A percentile compares a stretch with the other conserved stretches of the same genome.
Evolutionary conservation across 257 asterid genomes (phyloP).

Genomic region (Thymus mandschuricus): DNA sequence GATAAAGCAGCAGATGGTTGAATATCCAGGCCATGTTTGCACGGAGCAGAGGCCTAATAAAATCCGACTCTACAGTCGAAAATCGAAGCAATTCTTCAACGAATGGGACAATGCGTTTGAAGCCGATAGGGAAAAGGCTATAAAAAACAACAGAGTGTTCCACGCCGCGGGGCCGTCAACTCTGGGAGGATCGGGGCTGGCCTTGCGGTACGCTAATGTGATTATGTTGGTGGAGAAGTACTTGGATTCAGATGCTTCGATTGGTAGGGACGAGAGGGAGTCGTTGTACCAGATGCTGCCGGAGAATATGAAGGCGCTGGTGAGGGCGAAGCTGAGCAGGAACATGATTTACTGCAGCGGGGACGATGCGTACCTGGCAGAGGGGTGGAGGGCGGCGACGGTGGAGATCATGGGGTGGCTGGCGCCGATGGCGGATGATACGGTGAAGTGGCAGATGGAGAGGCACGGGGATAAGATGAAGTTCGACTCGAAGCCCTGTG

Average conservation of each 20-base stretch:
- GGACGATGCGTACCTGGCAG: conserved; percentile 55
- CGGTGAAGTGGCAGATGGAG: conserved; percentile 73
- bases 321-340: conserved; percentile 67
- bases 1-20: conserved; percentile 37
- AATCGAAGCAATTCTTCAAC: conserved; percentile 30
- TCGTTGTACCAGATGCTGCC: conserved; percentile 73
- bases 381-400: conserved; percentile 81
- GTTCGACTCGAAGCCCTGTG: conserved; percentile 53
- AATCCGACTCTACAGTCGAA: conserved; percentile 56
- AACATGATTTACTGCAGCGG: conserved; percentile 43
- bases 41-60: conserved; percentile 36
- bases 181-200: conserved; percentile 77
- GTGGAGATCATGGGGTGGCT: conserved; percentile 76
- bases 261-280: conserved; percentile 46
- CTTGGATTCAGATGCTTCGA: conserved; percentile 34
- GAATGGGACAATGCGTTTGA: conserved; percentile 30
- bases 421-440: conserved; percentile 68
- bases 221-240: conserved; percentile 55
- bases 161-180: conserved; percentile 73
- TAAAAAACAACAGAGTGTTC: conserved; percentile 48
- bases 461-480: conserved; percentile 65
- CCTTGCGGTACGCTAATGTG: conserved; percentile 72
- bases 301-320: conserved; percentile 54
- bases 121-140: not conserved
- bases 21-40: conserved; percentile 45